phyloP scores from a whole-genome alignment of 148 eudicot genomes.

The Dysphania ambrosioides region DNA sequence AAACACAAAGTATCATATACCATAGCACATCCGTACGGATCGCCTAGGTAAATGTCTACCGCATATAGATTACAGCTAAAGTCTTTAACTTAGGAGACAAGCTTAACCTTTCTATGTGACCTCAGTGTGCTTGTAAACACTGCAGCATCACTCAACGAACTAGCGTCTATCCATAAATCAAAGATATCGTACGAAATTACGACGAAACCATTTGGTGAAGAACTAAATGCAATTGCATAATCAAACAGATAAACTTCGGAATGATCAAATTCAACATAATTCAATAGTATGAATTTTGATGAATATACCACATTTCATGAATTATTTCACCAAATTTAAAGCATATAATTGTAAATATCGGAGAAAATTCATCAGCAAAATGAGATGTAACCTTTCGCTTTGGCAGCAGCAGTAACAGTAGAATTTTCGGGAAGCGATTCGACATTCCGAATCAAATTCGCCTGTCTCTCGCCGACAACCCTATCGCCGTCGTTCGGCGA shows the following conservation, averaged over 20 bases:
- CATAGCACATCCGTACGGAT: neutral
- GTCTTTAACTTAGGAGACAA: no score
- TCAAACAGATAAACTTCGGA: neutral
- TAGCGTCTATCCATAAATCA: neutral
- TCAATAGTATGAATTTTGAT: neutral
- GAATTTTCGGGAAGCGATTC: conserved; percentile 36
- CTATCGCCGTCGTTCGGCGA: conserved; percentile 10
- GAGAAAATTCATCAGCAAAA: neutral
- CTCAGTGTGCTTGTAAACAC: neutral
- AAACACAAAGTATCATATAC: neutral
- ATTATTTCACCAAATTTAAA: neutral
- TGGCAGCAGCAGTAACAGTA: conserved; percentile 24
- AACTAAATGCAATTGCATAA: neutral
- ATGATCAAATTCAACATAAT: neutral
- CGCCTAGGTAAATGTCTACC: neutral
- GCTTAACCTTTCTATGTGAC: neutral
- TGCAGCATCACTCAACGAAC: neutral
- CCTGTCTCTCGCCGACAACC: conserved; percentile 10
- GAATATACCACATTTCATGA: no score
- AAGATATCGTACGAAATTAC: neutral
- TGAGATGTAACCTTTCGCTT: conserved; percentile 23
- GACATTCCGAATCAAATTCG: conserved; percentile 31
- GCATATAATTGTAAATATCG: neutral
- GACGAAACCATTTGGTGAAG: neutral
- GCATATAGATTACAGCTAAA: neutral